Conservation (phyloP, 164 flowering plant species). For the Tetracentron sinense region DNA sequence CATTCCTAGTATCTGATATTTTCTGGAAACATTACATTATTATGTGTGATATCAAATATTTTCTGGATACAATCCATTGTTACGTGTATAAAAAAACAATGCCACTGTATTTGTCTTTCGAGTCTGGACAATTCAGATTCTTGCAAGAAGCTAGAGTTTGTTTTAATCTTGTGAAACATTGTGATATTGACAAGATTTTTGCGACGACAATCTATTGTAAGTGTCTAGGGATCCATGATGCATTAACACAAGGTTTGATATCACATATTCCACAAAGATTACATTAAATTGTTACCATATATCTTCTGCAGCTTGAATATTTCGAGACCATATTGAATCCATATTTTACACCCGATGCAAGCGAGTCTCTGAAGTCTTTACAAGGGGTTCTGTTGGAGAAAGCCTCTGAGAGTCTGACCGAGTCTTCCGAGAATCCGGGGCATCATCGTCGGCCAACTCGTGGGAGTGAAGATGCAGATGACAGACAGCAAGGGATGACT, state of each 20-base stretch:
- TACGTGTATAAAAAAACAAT: too few species aligned
- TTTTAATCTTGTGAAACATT: not conserved
- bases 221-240: too few species aligned
- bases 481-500: constrained; percentile 63
- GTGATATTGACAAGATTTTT: not conserved
- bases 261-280: too few species aligned
- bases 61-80: too few species aligned
- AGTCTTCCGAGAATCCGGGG: constrained; percentile 67
- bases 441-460: constrained; percentile 90
- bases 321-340: constrained; percentile 86
- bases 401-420: constrained; percentile 71
- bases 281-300: not conserved
- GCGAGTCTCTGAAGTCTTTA: constrained; percentile 77
- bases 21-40: not conserved
- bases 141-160: not conserved
- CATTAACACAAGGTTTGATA: too few species aligned
- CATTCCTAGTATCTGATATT: not conserved
- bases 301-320: constrained; percentile 87
- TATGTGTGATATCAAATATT: not conserved
- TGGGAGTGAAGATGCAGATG: constrained; percentile 92
- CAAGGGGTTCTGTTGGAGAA: constrained; percentile 85
- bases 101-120: not conserved
- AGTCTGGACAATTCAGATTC: not conserved
- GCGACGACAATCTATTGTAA: too few species aligned
- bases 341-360: constrained; percentile 77